phyloP scores from a whole-genome alignment of 495 filamentous ascomycete genomes.

The Neurospora sp. region DNA sequence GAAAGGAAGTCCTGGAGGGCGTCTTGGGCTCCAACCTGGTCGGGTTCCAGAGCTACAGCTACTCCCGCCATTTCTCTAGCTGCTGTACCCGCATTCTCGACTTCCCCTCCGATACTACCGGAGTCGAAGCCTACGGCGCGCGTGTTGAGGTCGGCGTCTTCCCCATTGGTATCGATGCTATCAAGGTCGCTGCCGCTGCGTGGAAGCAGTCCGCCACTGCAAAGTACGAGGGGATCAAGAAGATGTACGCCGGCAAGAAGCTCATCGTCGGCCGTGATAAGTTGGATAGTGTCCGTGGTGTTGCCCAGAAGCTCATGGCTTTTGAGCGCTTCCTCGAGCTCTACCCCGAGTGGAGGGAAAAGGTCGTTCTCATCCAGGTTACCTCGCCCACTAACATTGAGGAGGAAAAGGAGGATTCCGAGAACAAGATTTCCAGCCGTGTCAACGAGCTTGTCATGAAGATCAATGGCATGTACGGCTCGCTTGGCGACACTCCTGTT shows the following conservation, averaged over 20 bases:
- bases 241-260: constrained; percentile 70
- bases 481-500: constrained; percentile 73
- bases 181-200: constrained; percentile 56
- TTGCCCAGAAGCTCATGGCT: constrained; percentile 85
- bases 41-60: constrained; percentile 87
- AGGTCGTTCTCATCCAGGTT: constrained; percentile 91
- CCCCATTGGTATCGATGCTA: constrained; percentile 81
- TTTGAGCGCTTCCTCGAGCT: constrained; percentile 83
- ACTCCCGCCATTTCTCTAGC: constrained; percentile 82
- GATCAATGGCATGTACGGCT: constrained; percentile 84
- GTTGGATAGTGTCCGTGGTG: constrained; percentile 78
- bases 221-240: constrained; percentile 56
- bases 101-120: constrained; percentile 68
- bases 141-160: constrained; percentile 85
- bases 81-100: constrained; percentile 82
- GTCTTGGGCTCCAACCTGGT: constrained; percentile 84
- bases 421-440: constrained; percentile 68
- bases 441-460: constrained; percentile 80
- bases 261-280: constrained; percentile 93
- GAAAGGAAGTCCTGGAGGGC: constrained; percentile 81
- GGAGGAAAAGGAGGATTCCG: constrained; percentile 56
- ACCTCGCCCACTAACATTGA: constrained; percentile 77
- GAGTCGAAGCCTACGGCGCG: constrained; percentile 78
- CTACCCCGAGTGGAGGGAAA: constrained; percentile 79
- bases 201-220: constrained; percentile 58